Conservation (phyloP, 2,329 filamentous ascomycete genomes). For the Ceratocystis ficicola region DNA sequence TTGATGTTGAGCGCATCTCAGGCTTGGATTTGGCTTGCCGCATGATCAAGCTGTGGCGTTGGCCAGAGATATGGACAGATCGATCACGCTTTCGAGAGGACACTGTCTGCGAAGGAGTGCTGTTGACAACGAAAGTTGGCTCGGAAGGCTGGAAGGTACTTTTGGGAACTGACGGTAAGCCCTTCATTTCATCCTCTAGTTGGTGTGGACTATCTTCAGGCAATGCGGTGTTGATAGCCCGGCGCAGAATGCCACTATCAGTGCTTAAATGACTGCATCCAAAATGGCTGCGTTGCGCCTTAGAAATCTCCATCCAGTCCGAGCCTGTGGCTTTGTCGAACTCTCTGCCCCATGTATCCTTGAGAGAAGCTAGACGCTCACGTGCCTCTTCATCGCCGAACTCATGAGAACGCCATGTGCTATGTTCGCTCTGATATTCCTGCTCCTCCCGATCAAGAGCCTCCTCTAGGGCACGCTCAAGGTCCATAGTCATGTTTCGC, state of each 20-base stretch:
- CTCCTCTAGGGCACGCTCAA: constrained; percentile 12
- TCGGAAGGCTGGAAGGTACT: background rate
- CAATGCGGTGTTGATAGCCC: background rate
- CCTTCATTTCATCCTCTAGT: background rate
- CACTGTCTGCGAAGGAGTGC: constrained; percentile 9
- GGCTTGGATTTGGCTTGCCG: constrained; percentile 9
- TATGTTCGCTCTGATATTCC: constrained; percentile 10
- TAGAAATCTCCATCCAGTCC: background rate
- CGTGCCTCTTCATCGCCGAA: background rate
- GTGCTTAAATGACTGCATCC: background rate
- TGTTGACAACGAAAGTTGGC: constrained; percentile 6
- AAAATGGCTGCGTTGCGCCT: background rate
- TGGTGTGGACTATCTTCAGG: background rate
- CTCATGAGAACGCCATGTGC: background rate
- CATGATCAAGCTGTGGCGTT: constrained; percentile 7
- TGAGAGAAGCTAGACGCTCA: background rate
- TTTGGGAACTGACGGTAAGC: background rate
- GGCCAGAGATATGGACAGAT: background rate
- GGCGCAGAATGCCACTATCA: background rate
- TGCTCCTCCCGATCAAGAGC: constrained; percentile 15
- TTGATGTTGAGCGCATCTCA: constrained; percentile 7
- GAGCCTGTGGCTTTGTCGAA: background rate
- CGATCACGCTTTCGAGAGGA: constrained; percentile 12
- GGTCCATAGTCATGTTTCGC: constrained; percentile 18
- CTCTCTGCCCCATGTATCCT: background rate